Evolutionary conservation across 2,329 filamentous ascomycete species (phyloP), one percentile per base, ranked within the genome.

Genomic region (Coleophoma cylindrospora): DNA sequence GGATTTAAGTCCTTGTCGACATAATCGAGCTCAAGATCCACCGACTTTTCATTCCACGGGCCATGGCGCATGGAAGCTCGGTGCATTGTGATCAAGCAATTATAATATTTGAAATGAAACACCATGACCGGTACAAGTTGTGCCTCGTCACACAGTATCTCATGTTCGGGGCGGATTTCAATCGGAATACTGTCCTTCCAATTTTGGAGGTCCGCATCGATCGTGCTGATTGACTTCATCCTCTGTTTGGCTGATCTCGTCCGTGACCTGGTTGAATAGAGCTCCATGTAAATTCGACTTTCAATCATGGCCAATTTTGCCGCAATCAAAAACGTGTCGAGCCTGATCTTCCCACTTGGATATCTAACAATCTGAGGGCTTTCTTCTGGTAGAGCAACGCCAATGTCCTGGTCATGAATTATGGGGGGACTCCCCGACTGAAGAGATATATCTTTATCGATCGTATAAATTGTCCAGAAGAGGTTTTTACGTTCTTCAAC

Each of bases 181-280:
- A 56, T 40, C 9, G 60, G 60, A n/a, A 62, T 36, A 11, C 50
- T 41, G 32, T 58, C 54, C 38, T 55, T 48, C 57, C 59, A 60
- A 11, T 50, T 44, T 38, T 62, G 54, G 13, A 62, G 55, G 43
- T 61, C 48, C 13, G 53, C 43, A 43, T 62, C 60, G 15, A 62
- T 50, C 38, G 51, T 49, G 17, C 54, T 57, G 15, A 59, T 22
- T 17, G 50, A 43, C 48, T 50, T 57, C 46, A 60, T 33, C 14
- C 59, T 53, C 36, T 61, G 54, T 3, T 34, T 14, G 43, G 51
- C 54, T 13, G 60, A 56, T 45, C 55, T 61, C 11, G 52, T 59
- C 12, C 51, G 54, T n/a, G 57, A 54, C 17, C 52, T 56, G 27
- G 57, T 54, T 4, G 57, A 62, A 47, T 62, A 62, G 21, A 62